phyloP scores from a whole-genome alignment of 1,284 basidiomycete species.

The Marasmius tenuissimus region DNA sequence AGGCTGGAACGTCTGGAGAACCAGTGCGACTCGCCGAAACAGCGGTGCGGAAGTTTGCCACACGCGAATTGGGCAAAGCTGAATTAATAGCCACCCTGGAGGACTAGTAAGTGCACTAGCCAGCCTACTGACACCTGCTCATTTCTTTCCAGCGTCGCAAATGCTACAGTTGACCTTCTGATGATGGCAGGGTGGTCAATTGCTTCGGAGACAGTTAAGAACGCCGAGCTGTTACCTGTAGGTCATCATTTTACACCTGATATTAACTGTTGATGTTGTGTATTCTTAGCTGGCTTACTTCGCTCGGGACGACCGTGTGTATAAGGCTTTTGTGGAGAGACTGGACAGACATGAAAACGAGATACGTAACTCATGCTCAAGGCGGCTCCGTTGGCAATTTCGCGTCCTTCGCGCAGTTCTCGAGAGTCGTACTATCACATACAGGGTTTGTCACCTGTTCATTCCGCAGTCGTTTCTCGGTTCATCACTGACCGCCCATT shows the following conservation, averaged over 20 bases:
- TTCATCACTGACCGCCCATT: background rate
- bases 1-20: conserved; percentile 58
- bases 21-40: conserved; percentile 68
- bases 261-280: background rate
- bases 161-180: conserved; percentile 75
- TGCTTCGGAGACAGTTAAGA: conserved; percentile 50
- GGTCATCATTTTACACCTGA: conserved; percentile 17
- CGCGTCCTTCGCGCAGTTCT: conserved; percentile 58
- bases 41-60: conserved; percentile 74
- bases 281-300: conserved; percentile 70
- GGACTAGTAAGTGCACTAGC: conserved; percentile 65
- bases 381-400: conserved; percentile 71
- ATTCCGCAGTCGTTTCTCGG: conserved; percentile 1
- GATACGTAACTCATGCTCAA: conserved; percentile 49
- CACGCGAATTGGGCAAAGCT: conserved; percentile 73
- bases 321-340: conserved; percentile 65
- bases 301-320: conserved; percentile 78
- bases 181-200: conserved; percentile 74
- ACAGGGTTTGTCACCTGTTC: conserved; percentile 47
- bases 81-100: conserved; percentile 75
- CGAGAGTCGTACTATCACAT: conserved; percentile 63
- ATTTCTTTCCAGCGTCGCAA: conserved; percentile 57
- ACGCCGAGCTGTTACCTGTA: conserved; percentile 63
- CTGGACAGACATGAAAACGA: conserved; percentile 51
- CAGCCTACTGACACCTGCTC: background rate